Conservation (phyloP, 2,329 filamentous ascomycete genomes). For the Hypoxylon sp. region DNA sequence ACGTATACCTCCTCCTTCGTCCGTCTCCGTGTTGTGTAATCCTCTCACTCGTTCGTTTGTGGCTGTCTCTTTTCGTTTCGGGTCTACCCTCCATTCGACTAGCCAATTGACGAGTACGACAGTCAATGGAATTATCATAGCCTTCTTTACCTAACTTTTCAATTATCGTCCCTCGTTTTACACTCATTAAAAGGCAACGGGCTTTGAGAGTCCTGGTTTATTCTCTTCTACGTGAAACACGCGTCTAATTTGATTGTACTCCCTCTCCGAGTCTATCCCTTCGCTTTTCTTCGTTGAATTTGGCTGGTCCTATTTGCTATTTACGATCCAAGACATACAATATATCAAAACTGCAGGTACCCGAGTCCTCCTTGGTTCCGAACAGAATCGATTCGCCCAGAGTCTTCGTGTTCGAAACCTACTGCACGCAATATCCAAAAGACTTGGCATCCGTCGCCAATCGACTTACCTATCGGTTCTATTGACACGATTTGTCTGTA, state of each 20-base stretch:
- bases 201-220: slow-evolving; percentile 45
- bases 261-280: slow-evolving; percentile 22
- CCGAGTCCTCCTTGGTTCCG: slow-evolving; percentile 27
- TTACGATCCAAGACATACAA: slow-evolving; percentile 38
- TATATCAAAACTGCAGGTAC: slow-evolving; percentile 40
- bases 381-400: slow-evolving; percentile 46
- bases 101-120: slow-evolving; percentile 28
- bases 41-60: slow-evolving; percentile 32
- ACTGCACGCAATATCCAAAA: slow-evolving; percentile 27
- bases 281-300: slow-evolving; percentile 31
- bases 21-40: slow-evolving; percentile 18
- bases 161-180: slow-evolving; percentile 38
- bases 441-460: slow-evolving; percentile 28
- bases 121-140: slow-evolving; percentile 35
- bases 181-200: slow-evolving; percentile 23
- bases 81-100: slow-evolving; percentile 19
- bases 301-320: slow-evolving; percentile 41
- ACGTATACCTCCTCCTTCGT: slow-evolving; percentile 23
- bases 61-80: slow-evolving; percentile 38
- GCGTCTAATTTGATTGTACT: slow-evolving; percentile 30
- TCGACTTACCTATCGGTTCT: slow-evolving; percentile 6
- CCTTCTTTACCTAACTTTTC: slow-evolving; percentile 20
- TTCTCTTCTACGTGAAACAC: slow-evolving; percentile 24
- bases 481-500: slow-evolving; percentile 20
- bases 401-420: slow-evolving; percentile 40